Evolutionary conservation across 345 rosid genomes (phyloP), one percentile per base, ranked within the genome.

Genomic region (Combretum micranthum): DNA sequence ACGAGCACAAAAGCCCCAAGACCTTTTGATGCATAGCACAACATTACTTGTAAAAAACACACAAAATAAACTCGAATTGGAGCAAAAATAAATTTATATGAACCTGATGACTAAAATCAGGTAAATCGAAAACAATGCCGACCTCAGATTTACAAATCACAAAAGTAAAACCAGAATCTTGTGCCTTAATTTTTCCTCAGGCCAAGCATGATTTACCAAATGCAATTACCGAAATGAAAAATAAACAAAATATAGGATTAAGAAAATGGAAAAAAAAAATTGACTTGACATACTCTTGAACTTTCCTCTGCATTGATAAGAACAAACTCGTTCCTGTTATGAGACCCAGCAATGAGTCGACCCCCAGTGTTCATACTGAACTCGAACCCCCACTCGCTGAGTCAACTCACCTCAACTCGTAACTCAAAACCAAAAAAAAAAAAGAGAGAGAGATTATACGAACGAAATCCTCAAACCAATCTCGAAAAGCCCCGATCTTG

Each of bases 301-400:
- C 60, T 78, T 75, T 91, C 98, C 55, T 91, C 98, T 15, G 96
- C 96, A 79, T 88, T 91, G 47, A 91, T 88, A 44, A 88, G 82
- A 43, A 88, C 95, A 72, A 91, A 88, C 74, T 91, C 98, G 66
- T 91, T 91, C 69, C 98, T 72, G 66, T 91, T 88, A 65, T 91
- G 96, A 64, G 98, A 91, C 8, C 98, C 96, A 67, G 96, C 98
- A 75, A 91, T 59, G 64, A 91, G 96, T 26, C 95, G 76, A 50
- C 98, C 97, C 8, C 95, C 83, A 48, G 98, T 91, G 70, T 84
- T 80, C 96, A 91, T 91, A 42, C 8, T 23, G 39, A 32, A 54
- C 57, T 39, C 15, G 45, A 54, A 17, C 45, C 39, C 39, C 39
- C 39, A 32, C 39, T 32, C 39, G 1, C 39, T 32, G 39, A 32